A percentile compares a stretch with the other conserved stretches of the same genome.
Evolutionary conservation across 176 grass and related monocot genomes (phyloP).

Genomic region (Carex myosuroides): DNA sequence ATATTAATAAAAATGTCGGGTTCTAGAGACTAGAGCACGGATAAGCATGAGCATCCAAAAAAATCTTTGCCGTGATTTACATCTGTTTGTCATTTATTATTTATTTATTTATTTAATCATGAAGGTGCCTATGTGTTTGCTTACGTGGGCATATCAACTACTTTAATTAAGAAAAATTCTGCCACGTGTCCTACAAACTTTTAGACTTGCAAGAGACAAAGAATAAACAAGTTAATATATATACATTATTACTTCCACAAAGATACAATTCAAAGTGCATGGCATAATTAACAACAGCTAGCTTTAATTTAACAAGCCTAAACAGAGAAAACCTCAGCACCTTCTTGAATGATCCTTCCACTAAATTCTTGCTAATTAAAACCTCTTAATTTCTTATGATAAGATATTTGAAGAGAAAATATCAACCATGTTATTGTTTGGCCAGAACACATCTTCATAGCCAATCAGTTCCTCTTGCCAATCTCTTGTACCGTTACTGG

Average conservation of each 20-base stretch:
- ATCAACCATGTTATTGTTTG: conserved; percentile 39
- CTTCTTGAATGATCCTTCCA: conserved; percentile 9
- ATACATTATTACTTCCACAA: conserved; percentile 5
- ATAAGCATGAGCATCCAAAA: neutral
- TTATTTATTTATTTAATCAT: neutral
- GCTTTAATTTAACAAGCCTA: conserved; percentile 19
- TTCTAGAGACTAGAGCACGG: neutral
- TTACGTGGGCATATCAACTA: conserved; percentile 18
- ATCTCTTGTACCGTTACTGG: conserved; percentile 27
- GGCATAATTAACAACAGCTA: conserved; percentile 3
- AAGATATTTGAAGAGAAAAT: conserved; percentile 42
- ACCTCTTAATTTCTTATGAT: conserved; percentile 16
- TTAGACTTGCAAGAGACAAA: conserved; percentile 6
- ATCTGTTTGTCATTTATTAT: neutral
- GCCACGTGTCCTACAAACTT: conserved; percentile 15
- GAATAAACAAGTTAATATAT: neutral
- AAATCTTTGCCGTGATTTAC: conserved; percentile 2
- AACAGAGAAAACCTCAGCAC: conserved; percentile 5
- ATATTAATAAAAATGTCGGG: too few species aligned
- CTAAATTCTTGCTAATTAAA: neutral
- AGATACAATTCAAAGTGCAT: conserved; percentile 2
- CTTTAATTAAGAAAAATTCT: neutral
- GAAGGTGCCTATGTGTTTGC: neutral
- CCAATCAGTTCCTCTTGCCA: conserved; percentile 43
- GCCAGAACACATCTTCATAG: conserved; percentile 52